Percentiles rank a stretch among this genome's conserved stretches.
These are phyloP conservation scores for Zygoascus sp. DNA, from an alignment of 1,139 yeast species.

Conservation along the genomic window DNA sequence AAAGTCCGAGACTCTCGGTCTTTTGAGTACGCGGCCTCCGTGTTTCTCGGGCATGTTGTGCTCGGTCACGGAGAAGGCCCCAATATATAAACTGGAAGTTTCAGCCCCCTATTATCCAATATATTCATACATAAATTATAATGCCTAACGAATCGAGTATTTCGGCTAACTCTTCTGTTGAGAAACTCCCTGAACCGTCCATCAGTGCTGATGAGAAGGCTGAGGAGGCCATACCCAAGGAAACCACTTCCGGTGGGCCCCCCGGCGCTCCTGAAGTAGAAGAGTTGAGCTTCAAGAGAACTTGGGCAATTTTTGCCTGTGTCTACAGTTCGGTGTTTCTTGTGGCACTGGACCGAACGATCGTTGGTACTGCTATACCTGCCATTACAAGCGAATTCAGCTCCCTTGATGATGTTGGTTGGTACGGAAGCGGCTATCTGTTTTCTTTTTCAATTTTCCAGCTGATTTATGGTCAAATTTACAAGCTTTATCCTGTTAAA, in stretches of 20 bases:
- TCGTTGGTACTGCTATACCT: constrained; percentile 55
- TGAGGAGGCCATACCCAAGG: not conserved
- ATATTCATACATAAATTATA: not conserved
- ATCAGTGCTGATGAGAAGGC: too few species aligned
- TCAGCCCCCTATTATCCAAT: not conserved
- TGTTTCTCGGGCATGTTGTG: not conserved
- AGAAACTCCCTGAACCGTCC: too few species aligned
- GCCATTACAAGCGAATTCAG: constrained; percentile 53
- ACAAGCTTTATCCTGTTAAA: constrained; percentile 61
- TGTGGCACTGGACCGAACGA: constrained; percentile 61
- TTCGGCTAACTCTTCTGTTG: not conserved
- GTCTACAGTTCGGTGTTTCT: not conserved
- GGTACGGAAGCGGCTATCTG: constrained; percentile 59
- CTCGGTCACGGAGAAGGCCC: not conserved
- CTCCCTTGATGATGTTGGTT: constrained; percentile 52
- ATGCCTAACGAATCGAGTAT: not conserved
- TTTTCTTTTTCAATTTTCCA: constrained; percentile 59
- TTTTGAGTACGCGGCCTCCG: not conserved
- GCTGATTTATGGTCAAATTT: constrained; percentile 58
- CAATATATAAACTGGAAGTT: not conserved
- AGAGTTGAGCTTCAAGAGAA: not conserved
- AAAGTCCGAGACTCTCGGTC: not conserved
- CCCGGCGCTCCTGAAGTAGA: not conserved
- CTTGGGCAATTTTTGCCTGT: not conserved
- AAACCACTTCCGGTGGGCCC: not conserved